These are phyloP conservation scores for Mucor lusitanicus DNA, from an alignment of 371 early-diverging fungal genomes.

Conservation along the genomic window DNA sequence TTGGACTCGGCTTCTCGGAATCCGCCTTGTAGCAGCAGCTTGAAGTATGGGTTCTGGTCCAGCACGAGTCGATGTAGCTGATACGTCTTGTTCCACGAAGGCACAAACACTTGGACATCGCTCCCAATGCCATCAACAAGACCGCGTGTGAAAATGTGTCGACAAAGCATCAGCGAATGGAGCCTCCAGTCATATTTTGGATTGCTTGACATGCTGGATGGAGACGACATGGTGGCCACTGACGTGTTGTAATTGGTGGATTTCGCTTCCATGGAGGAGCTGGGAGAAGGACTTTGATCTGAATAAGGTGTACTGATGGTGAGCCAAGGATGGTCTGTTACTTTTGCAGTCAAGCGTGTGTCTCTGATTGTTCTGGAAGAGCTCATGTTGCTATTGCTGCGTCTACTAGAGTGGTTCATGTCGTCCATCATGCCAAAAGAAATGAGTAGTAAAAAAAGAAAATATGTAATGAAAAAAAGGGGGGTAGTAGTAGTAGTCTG, in stretches of 20 bases:
- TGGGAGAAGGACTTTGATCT: not conserved
- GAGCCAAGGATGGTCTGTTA: constrained; percentile 26
- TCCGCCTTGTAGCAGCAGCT: constrained; percentile 50
- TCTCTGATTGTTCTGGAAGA: not conserved
- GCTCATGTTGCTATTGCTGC: not conserved
- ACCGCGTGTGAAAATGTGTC: constrained; percentile 58
- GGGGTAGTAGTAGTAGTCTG: not conserved
- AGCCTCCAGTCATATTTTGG: constrained; percentile 43
- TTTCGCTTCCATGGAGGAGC: not conserved
- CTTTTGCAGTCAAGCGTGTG: constrained; percentile 9
- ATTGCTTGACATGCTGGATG: not conserved
- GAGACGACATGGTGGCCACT: not conserved
- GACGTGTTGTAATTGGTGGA: not conserved
- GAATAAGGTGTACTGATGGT: constrained; percentile 7
- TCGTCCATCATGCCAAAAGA: constrained; percentile 2
- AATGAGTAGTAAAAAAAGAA: not conserved
- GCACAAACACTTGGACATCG: constrained; percentile 50
- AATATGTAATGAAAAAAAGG: not conserved
- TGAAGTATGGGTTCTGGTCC: constrained; percentile 61
- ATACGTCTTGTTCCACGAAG: constrained; percentile 56
- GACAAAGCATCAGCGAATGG: constrained; percentile 44
- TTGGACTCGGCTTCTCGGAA: constrained; percentile 51
- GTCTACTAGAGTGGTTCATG: not conserved
- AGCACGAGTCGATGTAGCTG: constrained; percentile 58
- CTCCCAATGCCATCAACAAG: constrained; percentile 57